These are phyloP conservation scores for Hemisphaericaspora xylofermentans DNA, from an alignment of 1,139 yeast genomes.

Conservation along the genomic window DNA sequence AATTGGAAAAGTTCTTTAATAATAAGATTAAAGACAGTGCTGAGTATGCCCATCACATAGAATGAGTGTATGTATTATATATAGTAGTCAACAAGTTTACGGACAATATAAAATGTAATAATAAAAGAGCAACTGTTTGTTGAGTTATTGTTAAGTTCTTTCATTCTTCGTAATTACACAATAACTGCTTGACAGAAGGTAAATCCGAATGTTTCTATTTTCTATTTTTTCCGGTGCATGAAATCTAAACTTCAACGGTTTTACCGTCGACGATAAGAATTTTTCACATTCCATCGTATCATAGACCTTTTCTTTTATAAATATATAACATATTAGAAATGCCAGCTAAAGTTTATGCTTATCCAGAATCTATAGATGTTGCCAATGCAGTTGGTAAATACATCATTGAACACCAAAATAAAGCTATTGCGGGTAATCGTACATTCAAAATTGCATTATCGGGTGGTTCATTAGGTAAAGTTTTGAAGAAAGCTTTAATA, in stretches of 20 bases:
- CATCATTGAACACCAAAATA: constrained; percentile 54
- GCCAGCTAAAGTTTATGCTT: constrained; percentile 49
- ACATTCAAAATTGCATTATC: constrained; percentile 77
- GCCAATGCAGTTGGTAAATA: constrained; percentile 58
- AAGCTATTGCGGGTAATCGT: constrained; percentile 39
- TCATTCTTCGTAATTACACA: background rate
- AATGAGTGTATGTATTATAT: constrained; percentile 14
- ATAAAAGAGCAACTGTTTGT: no score
- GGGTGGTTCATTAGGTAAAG: constrained; percentile 87
- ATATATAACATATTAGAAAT: constrained; percentile 13
- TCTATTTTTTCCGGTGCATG: background rate
- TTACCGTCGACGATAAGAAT: background rate
- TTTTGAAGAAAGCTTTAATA: constrained; percentile 67
- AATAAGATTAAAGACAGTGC: constrained; percentile 80
- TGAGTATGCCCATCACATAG: constrained; percentile 55
- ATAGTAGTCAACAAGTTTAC: background rate
- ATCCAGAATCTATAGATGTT: constrained; percentile 53
- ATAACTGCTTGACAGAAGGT: background rate
- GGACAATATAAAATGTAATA: background rate
- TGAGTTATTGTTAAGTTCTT: background rate
- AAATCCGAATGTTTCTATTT: background rate
- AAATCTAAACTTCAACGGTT: background rate
- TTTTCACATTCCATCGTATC: background rate
- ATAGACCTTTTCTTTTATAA: no score
- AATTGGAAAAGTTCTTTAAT: constrained; percentile 84